Conservation (phyloP, 1,284 basidiomycete genomes). For the Ganoderma multipileum region DNA sequence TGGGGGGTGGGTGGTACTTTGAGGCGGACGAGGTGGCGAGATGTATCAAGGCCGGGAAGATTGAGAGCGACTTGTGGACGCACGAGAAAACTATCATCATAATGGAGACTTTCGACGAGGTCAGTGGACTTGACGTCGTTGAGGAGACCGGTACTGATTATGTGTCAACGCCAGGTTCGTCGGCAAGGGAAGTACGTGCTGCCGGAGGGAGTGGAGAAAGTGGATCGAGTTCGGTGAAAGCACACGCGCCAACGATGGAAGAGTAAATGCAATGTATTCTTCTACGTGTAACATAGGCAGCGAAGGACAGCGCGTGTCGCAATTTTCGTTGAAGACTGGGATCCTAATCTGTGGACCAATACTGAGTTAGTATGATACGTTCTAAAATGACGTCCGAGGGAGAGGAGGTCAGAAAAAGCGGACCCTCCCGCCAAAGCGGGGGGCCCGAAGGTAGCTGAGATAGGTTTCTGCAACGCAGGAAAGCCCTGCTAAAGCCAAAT, state of each 20-base stretch:
- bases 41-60: constrained; percentile 77
- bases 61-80: constrained; percentile 77
- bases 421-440: constrained; percentile 50
- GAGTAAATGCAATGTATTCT: constrained; percentile 3
- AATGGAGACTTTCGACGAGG: constrained; percentile 86
- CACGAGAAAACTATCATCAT: constrained; percentile 79
- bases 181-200: constrained; percentile 56
- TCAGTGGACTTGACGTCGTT: constrained; percentile 41
- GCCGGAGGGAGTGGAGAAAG: constrained; percentile 54
- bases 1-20: constrained; percentile 74
- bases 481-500: constrained; percentile 86
- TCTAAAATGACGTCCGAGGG: neutral
- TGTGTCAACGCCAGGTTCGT: constrained; percentile 47
- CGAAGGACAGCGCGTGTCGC: neutral
- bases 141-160: neutral
- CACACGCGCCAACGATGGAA: neutral
- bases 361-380: constrained; percentile 1
- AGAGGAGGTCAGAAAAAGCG: constrained; percentile 42
- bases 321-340: neutral
- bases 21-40: constrained; percentile 87
- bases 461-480: constrained; percentile 61
- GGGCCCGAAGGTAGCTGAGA: constrained; percentile 68
- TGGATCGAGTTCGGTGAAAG: constrained; percentile 26
- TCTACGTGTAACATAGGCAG: neutral
- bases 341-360: neutral